These are phyloP conservation scores for Byssothecium circinans DNA, from an alignment of 2,329 filamentous ascomycete species.

Conservation along the genomic window DNA sequence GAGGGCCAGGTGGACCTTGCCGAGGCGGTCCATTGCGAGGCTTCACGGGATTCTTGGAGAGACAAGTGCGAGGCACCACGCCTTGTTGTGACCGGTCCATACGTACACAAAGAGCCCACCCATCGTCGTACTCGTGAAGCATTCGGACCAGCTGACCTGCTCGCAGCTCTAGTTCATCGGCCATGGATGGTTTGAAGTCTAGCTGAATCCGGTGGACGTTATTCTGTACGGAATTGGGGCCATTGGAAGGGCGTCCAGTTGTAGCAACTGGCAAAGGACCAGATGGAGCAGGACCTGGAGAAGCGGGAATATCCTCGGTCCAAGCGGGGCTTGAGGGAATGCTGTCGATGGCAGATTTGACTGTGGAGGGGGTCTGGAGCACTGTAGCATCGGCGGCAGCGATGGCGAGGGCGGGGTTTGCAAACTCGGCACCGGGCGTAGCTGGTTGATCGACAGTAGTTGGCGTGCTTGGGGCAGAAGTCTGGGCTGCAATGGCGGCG, in stretches of 20 bases:
- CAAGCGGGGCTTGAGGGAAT: slow-evolving; percentile 60
- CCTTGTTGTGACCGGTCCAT: slow-evolving; percentile 91
- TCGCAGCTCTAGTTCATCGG: slow-evolving; percentile 82
- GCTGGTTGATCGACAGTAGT: slow-evolving; percentile 24
- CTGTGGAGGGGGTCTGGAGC: slow-evolving; percentile 45
- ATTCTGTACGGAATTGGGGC: slow-evolving; percentile 51
- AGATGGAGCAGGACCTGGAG: slow-evolving; percentile 49
- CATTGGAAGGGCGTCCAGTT: slow-evolving; percentile 65
- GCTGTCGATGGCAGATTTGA: slow-evolving; percentile 51
- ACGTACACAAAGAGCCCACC: slow-evolving; percentile 91
- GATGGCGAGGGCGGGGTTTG: slow-evolving; percentile 43
- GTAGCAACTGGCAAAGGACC: slow-evolving; percentile 52
- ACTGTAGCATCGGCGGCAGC: slow-evolving; percentile 46
- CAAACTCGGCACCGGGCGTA: slow-evolving; percentile 29
- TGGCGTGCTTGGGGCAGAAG: slow-evolving; percentile 29
- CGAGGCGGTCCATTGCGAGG: slow-evolving; percentile 64
- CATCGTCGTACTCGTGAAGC: slow-evolving; percentile 95
- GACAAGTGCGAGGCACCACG: slow-evolving; percentile 88
- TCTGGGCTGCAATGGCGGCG: slow-evolving; percentile 41
- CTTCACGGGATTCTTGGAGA: slow-evolving; percentile 90
- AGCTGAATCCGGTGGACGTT: slow-evolving; percentile 91
- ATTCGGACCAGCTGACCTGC: slow-evolving; percentile 84
- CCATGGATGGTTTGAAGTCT: slow-evolving; percentile 89
- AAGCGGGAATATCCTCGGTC: slow-evolving; percentile 61
- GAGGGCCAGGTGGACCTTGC: slow-evolving; percentile 53